Conservation (phyloP, 1,284 basidiomycete genomes). For the Amylostereum chailletii region DNA sequence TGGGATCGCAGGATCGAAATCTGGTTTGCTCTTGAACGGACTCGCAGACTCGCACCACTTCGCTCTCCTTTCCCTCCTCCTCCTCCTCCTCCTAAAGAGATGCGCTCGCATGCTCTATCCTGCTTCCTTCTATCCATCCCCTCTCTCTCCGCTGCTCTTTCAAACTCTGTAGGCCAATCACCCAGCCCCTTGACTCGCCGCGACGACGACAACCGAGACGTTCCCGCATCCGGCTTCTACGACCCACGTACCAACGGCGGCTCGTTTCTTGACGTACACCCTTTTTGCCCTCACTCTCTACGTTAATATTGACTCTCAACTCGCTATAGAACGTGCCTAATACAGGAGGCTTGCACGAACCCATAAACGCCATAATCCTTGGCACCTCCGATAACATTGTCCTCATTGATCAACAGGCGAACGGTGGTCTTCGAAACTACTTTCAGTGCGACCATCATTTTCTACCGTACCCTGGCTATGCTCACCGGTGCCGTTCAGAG, state of each 20-base stretch:
- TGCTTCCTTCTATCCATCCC: slow-evolving; percentile 19
- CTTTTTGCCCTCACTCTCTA: background rate
- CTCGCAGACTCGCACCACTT: background rate
- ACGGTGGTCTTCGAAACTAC: slow-evolving; percentile 81
- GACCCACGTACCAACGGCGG: slow-evolving; percentile 33
- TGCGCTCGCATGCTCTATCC: slow-evolving; percentile 17
- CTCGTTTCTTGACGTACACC: slow-evolving; percentile 37
- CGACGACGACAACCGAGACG: slow-evolving; percentile 10
- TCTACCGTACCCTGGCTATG: background rate
- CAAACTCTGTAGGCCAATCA: slow-evolving; percentile 5
- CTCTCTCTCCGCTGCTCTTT: slow-evolving; percentile 12
- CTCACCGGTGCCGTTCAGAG: slow-evolving; percentile 20
- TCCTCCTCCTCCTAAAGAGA: slow-evolving; percentile 16
- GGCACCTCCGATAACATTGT: slow-evolving; percentile 70
- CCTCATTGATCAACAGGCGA: slow-evolving; percentile 47
- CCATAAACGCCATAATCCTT: slow-evolving; percentile 84
- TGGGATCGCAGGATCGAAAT: no score
- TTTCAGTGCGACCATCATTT: slow-evolving; percentile 37
- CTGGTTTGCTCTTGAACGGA: no score
- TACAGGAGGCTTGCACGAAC: slow-evolving; percentile 78
- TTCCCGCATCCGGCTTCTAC: slow-evolving; percentile 34
- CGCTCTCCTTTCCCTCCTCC: slow-evolving; percentile 8
- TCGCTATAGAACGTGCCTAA: slow-evolving; percentile 40
- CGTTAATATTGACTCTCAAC: background rate
- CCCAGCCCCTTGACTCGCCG: slow-evolving; percentile 18